A percentile compares a stretch with the other conserved stretches of the same genome.
Evolutionary conservation across 495 filamentous ascomycete genomes (phyloP).

Genomic region (Friedmanniomyces simplex): DNA sequence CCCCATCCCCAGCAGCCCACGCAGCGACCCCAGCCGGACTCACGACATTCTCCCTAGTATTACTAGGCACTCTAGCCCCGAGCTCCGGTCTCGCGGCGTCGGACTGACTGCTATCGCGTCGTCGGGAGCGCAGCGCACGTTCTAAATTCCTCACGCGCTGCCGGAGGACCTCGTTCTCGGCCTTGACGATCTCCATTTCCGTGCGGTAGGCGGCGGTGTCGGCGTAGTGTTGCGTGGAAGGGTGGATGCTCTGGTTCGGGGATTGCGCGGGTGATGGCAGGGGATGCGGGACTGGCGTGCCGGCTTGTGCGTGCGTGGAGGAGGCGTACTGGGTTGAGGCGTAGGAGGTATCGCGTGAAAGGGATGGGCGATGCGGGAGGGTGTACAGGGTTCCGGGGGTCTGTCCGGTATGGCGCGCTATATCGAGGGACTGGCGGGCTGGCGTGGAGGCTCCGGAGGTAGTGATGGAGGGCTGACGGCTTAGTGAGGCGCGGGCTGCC

Average conservation of each 20-base stretch:
- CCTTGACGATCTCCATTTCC: conserved; percentile 63
- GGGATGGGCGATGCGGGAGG: conserved; percentile 13
- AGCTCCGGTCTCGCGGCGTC: conserved; percentile 8
- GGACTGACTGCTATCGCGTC: conserved; percentile 15
- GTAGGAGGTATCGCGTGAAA: conserved; percentile 14
- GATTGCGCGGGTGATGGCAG: conserved; percentile 6
- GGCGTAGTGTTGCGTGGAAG: conserved; percentile 48
- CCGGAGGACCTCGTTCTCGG: conserved; percentile 71
- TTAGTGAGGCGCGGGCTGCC: conserved; percentile 7
- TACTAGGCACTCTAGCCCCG: not conserved
- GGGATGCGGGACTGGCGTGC: conserved; percentile 5
- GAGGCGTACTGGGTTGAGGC: no score
- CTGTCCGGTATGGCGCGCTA: conserved; percentile 1
- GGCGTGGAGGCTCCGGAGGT: conserved; percentile 18
- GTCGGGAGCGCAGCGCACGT: conserved; percentile 19
- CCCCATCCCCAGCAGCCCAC: conserved; percentile 13
- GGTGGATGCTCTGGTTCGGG: conserved; percentile 17
- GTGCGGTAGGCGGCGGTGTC: conserved; percentile 56
- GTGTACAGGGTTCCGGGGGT: conserved; percentile 2
- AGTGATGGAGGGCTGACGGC: conserved; percentile 11
- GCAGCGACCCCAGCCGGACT: conserved; percentile 7
- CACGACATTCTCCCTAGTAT: not conserved
- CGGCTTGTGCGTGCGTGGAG: conserved; percentile 5
- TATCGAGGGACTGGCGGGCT: conserved; percentile 18
- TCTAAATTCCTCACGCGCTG: conserved; percentile 67